phyloP scores from a whole-genome alignment of 208 protist species.

The Acanthamoeba lugdunensis region DNA sequence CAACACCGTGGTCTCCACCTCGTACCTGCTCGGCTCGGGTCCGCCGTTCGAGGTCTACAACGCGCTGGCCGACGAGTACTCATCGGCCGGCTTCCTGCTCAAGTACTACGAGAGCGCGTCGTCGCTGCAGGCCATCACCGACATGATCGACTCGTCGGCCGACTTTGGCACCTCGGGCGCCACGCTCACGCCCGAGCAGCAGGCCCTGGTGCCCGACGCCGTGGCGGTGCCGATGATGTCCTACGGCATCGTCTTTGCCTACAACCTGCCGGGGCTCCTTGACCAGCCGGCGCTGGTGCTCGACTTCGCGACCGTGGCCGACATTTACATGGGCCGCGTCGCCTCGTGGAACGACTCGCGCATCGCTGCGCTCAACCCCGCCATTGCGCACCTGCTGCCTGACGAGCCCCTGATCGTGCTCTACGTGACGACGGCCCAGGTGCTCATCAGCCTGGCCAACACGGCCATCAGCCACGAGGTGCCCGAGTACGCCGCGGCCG shows the following conservation, averaged over 20 bases:
- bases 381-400: background rate
- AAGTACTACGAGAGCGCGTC: background rate
- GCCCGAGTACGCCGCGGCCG: background rate
- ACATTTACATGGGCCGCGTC: background rate
- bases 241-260: background rate
- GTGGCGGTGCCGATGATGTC: background rate
- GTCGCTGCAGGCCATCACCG: background rate
- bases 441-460: background rate
- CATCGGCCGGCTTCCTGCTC: background rate
- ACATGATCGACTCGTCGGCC: background rate
- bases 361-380: background rate
- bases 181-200: background rate
- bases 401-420: background rate
- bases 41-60: background rate
- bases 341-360: background rate
- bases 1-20: background rate
- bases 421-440: background rate
- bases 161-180: slow-evolving; percentile 21
- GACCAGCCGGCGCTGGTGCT: background rate
- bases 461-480: background rate
- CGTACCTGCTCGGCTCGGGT: background rate
- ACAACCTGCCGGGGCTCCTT: background rate
- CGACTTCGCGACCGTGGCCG: background rate
- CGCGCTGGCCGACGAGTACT: background rate
- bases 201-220: background rate